Conservation (phyloP, 179 eudicot species). For the Silene vulgaris region DNA sequence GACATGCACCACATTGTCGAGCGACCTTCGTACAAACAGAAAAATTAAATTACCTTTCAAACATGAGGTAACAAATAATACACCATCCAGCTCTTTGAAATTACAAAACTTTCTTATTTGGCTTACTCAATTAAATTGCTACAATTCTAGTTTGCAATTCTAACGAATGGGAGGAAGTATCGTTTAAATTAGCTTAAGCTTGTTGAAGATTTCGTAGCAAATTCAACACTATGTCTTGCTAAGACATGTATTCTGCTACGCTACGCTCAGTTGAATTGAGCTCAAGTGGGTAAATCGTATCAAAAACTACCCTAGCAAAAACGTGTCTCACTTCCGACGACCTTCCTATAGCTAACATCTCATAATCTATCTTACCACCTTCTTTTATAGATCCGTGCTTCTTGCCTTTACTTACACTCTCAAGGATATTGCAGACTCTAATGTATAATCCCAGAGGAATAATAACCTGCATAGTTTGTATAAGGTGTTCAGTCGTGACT, state of each 20-base stretch:
- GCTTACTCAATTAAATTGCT: too few species aligned
- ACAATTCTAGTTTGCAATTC: too few species aligned
- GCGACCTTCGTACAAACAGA: too few species aligned
- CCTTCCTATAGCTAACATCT: conserved; percentile 47
- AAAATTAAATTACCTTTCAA: too few species aligned
- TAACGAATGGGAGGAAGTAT: not conserved
- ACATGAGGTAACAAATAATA: too few species aligned
- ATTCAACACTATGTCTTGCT: not conserved
- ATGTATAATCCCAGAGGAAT: conserved; percentile 48
- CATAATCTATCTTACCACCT: conserved; percentile 54
- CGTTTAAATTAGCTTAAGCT: not conserved
- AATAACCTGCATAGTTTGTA: conserved; percentile 51
- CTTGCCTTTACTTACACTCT: conserved; percentile 47
- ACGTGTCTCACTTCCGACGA: conserved; percentile 54
- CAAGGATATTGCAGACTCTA: conserved; percentile 44
- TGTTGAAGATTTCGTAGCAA: not conserved
- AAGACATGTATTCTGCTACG: not conserved
- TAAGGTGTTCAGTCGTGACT: not conserved
- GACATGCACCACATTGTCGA: too few species aligned
- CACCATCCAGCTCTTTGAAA: too few species aligned
- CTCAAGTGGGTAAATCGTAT: conserved; percentile 52
- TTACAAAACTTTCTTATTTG: too few species aligned
- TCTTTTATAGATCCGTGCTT: conserved; percentile 49
- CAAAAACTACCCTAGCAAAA: conserved; percentile 70
- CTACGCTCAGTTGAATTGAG: not conserved